A percentile compares a stretch with the other conserved stretches of the same genome.
Evolutionary conservation across 2,329 filamentous ascomycete species (phyloP).

Genomic region (Microsporum audouinii): DNA sequence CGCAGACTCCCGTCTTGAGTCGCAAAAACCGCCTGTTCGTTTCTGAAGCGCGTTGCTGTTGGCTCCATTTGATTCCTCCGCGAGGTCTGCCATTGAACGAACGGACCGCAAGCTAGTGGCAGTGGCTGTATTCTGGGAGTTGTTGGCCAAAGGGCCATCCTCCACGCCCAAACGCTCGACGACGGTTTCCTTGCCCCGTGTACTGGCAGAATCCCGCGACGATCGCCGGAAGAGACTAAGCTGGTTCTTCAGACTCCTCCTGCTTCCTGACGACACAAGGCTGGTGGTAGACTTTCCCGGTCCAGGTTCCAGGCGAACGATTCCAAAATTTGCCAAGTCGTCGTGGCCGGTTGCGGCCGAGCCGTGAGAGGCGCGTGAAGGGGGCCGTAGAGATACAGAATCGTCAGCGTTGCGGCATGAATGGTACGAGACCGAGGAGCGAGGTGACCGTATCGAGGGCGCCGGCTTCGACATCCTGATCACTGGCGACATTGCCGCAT

Average conservation of each 20-base stretch:
- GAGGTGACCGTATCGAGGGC: conserved; percentile 60
- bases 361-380: conserved; percentile 29
- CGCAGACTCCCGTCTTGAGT: conserved; percentile 12
- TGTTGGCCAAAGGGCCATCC: conserved; percentile 25
- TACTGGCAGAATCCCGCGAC: conserved; percentile 26
- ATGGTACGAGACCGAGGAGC: conserved; percentile 47
- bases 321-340: conserved; percentile 27
- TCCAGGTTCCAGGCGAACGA: conserved; percentile 31
- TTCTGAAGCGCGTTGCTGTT: background rate
- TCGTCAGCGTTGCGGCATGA: conserved; percentile 41
- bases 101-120: conserved; percentile 28
- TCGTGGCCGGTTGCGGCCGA: conserved; percentile 26
- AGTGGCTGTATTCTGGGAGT: conserved; percentile 24
- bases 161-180: conserved; percentile 22
- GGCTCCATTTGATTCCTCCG: conserved; percentile 23
- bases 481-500: conserved; percentile 55
- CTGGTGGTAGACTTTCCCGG: conserved; percentile 29
- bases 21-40: background rate
- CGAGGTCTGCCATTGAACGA: conserved; percentile 34
- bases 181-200: conserved; percentile 25
- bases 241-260: conserved; percentile 28
- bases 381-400: conserved; percentile 23
- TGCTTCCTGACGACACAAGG: conserved; percentile 31
- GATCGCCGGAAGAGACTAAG: conserved; percentile 26
- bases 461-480: conserved; percentile 73